These are phyloP conservation scores for Ascochyta clinopodiicola DNA, from an alignment of 2,329 filamentous ascomycete species.

Conservation along the genomic window DNA sequence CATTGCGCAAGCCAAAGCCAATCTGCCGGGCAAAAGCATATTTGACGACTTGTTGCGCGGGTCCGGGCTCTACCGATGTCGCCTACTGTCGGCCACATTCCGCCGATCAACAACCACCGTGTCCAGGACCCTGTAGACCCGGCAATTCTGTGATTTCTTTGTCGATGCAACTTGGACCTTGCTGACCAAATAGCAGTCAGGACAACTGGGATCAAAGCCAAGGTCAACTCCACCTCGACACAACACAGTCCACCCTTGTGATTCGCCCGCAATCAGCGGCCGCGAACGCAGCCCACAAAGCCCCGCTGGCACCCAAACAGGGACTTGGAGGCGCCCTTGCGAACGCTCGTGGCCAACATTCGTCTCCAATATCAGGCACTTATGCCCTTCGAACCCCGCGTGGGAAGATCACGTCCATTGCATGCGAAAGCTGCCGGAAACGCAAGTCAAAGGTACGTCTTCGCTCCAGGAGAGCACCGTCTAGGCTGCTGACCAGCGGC, in stretches of 20 bases:
- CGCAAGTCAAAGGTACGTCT: constrained; percentile 47
- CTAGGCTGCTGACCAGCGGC: constrained; percentile 16
- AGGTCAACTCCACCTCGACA: constrained; percentile 40
- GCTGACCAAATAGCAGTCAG: constrained; percentile 40
- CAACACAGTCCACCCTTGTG: constrained; percentile 34
- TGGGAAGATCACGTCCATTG: constrained; percentile 50
- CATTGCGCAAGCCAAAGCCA: constrained; percentile 2
- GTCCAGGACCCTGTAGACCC: constrained; percentile 13
- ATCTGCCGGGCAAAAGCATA: constrained; percentile 1
- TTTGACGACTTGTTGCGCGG: constrained; percentile 18
- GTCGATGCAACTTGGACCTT: constrained; percentile 10
- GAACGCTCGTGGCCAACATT: constrained; percentile 40
- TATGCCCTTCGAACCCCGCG: constrained; percentile 47
- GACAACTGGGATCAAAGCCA: constrained; percentile 43
- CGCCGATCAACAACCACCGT: constrained; percentile 19
- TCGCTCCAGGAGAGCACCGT: background rate
- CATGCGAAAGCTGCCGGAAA: constrained; percentile 49
- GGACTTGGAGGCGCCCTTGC: constrained; percentile 41
- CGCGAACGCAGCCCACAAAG: constrained; percentile 38
- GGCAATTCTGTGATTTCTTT: constrained; percentile 16
- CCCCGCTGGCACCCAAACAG: constrained; percentile 48
- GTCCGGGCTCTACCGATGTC: constrained; percentile 25
- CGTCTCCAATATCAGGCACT: constrained; percentile 46
- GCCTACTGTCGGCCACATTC: constrained; percentile 22
- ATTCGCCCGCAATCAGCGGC: constrained; percentile 39